phyloP scores from a whole-genome alignment of 192 early-diverging fungal genomes.

The Backusella tuberculispora region DNA sequence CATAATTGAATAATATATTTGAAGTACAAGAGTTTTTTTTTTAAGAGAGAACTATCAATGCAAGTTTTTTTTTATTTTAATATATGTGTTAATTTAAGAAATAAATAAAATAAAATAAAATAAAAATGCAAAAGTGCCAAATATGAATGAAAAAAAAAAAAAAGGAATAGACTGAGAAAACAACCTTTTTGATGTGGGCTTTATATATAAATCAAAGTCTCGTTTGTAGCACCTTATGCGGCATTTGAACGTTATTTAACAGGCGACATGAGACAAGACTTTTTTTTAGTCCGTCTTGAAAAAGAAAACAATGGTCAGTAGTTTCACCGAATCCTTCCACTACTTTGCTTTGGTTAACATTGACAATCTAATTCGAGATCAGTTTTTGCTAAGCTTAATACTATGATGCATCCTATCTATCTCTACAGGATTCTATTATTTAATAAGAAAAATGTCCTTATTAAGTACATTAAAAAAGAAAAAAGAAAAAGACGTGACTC shows the following conservation, averaged over 20 bases:
- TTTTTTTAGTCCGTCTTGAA: slow-evolving; percentile 6
- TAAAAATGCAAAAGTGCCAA: slow-evolving; percentile 18
- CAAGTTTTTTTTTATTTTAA: background rate
- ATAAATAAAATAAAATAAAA: background rate
- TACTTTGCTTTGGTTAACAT: background rate
- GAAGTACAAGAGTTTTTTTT: slow-evolving; percentile 2
- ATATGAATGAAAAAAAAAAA: background rate
- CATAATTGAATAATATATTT: slow-evolving; percentile 29
- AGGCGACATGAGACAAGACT: slow-evolving; percentile 17
- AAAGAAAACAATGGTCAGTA: slow-evolving; percentile 8
- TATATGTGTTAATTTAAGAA: background rate
- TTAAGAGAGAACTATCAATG: slow-evolving; percentile 14
- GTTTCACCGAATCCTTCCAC: slow-evolving; percentile 13
- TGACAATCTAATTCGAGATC: no score
- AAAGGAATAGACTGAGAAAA: background rate
- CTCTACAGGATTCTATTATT: no score
- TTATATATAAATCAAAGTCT: slow-evolving; percentile 13
- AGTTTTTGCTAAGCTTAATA: no score
- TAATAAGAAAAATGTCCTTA: no score
- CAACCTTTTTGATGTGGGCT: slow-evolving; percentile 1
- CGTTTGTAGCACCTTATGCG: slow-evolving; percentile 19
- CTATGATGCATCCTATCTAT: no score
- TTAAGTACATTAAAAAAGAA: background rate
- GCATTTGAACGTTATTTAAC: slow-evolving; percentile 16
- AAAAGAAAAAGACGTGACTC: background rate